Evolutionary conservation across 169 alveolate genomes (phyloP), one percentile per base, ranked within the genome.

Genomic region (Plasmodium adleri): DNA sequence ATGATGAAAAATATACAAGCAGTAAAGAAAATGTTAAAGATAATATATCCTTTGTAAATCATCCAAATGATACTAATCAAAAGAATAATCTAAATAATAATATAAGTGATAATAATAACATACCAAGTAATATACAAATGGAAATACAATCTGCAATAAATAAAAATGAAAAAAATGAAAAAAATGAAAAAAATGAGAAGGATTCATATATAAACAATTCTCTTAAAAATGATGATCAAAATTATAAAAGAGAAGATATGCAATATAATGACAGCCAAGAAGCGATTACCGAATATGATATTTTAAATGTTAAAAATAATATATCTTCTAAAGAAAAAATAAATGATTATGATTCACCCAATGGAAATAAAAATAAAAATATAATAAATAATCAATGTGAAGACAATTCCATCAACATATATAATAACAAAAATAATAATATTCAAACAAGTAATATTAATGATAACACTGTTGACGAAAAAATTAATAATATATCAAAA

Each of bases 191-290:
- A 15, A n/a, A n/a, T n/a, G n/a, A n/a, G n/a, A n/a, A 0, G 22
- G 72, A 20, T 8, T n/a, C 47, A 45, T 39, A 39, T 39, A 22
- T 49, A 24, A 67, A 17, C 3, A 15, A 26, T 9, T n/a, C 1
- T 4, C 3, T 24, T 24, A 12, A 20, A 64, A 54, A 78, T 22
- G 89, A 62, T 26, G 62, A 63, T 15, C 47, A 49, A 17, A 63
- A 75, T 13, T 75, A n/a, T 47, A 75, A 75, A 67, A 75, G 64
- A 63, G 88, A 75, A 75, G 88, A 75, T 75, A 75, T 24, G 2
- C 68, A 75, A 63, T n/a, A 47, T 45, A 39, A n/a, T 63, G 52
- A 71, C 26, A 39, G 0, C 9, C 0, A 5, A 9, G 47, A 39
- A 39, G 9, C 7, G 47, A 39, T 39, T 39, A 39, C 9, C 1